phyloP scores from a whole-genome alignment of 495 filamentous ascomycete genomes.

The Penicillium steckii region DNA sequence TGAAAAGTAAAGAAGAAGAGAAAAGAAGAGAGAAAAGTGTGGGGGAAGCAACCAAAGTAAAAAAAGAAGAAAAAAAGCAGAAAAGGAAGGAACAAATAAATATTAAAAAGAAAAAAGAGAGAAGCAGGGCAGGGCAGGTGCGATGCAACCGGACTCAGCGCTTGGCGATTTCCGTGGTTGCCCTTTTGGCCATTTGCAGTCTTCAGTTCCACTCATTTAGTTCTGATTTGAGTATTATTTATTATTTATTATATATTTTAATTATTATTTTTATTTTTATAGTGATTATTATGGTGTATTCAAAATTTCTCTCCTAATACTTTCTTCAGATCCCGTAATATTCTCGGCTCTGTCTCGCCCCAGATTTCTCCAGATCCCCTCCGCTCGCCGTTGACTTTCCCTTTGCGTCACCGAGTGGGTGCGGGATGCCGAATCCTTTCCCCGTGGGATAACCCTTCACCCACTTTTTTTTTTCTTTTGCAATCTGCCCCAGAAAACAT shows the following conservation, averaged over 20 bases:
- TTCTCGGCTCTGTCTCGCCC: not conserved
- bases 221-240: not conserved
- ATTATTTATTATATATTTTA: too few relatives aligned
- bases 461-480: conserved; percentile 13
- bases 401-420: conserved; percentile 5
- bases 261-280: too few relatives aligned
- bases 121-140: conserved; percentile 3
- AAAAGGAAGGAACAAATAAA: conserved; percentile 11
- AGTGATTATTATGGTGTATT: too few relatives aligned
- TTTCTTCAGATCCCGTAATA: not conserved
- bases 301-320: not conserved
- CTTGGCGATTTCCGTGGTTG: conserved; percentile 13
- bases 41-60: not conserved
- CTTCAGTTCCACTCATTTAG: not conserved
- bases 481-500: conserved; percentile 5
- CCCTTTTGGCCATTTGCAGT: not conserved
- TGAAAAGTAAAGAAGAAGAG: not conserved
- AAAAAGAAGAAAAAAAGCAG: conserved; percentile 6
- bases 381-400: conserved; percentile 14
- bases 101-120: conserved; percentile 5
- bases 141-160: conserved; percentile 14
- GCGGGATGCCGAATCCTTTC: conserved; percentile 26
- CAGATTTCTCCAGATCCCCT: conserved; percentile 12
- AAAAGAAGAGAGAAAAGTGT: not conserved
- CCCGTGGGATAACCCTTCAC: conserved; percentile 7